These are phyloP conservation scores for Rosa rugosa DNA, from an alignment of 306 rosid species.

Conservation along the genomic window DNA sequence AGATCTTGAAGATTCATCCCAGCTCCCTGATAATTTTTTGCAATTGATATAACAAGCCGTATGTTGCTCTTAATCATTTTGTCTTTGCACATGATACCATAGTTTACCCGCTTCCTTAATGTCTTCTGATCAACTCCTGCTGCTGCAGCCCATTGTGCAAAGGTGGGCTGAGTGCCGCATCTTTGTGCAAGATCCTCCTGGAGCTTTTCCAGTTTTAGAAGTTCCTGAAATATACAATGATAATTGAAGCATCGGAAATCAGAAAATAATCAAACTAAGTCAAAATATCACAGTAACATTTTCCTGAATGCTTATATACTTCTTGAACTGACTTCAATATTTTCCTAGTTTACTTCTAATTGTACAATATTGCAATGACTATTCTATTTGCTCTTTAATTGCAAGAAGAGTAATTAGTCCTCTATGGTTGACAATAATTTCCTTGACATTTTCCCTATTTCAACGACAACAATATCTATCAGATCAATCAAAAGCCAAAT, in stretches of 20 bases:
- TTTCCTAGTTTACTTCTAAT: slow-evolving; percentile 9
- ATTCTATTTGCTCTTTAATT: not conserved
- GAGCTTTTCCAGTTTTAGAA: slow-evolving; percentile 80
- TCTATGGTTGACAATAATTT: not conserved
- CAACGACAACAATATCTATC: not conserved
- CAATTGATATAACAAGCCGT: slow-evolving; percentile 93
- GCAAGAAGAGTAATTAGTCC: not conserved
- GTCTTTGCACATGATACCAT: slow-evolving; percentile 83
- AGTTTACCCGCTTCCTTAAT: slow-evolving; percentile 68
- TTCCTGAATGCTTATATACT: not conserved
- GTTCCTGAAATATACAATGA: slow-evolving; percentile 54
- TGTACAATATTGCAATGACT: not conserved
- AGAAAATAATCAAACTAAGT: not conserved
- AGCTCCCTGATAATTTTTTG: slow-evolving; percentile 82
- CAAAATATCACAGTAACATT: slow-evolving; percentile 1
- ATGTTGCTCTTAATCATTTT: slow-evolving; percentile 93
- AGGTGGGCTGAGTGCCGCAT: slow-evolving; percentile 69
- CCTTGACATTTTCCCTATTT: not conserved
- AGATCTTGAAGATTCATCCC: slow-evolving; percentile 98
- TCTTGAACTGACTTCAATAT: not conserved
- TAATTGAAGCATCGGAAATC: slow-evolving; percentile 32
- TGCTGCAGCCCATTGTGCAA: slow-evolving; percentile 91
- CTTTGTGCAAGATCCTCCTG: slow-evolving; percentile 72
- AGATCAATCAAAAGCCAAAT: not conserved
- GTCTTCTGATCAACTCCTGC: slow-evolving; percentile 85